phyloP scores from a whole-genome alignment of 495 filamentous ascomycete species.

The Penicillium macrosclerotiorum region DNA sequence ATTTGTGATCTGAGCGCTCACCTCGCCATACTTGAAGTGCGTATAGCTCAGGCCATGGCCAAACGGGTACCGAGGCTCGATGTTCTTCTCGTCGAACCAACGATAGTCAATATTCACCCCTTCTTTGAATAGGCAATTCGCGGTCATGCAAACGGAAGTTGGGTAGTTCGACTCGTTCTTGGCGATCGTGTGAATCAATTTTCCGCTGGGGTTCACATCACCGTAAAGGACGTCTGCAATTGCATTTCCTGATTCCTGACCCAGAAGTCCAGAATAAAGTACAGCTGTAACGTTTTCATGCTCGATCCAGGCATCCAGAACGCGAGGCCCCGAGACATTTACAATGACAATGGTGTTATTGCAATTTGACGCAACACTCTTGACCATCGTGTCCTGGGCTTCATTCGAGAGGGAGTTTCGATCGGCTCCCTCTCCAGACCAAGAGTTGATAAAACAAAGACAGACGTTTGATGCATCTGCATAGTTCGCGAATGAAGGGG shows the following conservation, averaged over 20 bases:
- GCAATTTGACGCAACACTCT: constrained; percentile 54
- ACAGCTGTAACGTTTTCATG: constrained; percentile 68
- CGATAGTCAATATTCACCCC: constrained; percentile 57
- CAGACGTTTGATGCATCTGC: constrained; percentile 61
- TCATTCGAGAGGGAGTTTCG: constrained; percentile 48
- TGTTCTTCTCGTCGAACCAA: constrained; percentile 54
- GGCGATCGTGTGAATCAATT: constrained; percentile 75
- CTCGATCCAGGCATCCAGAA: constrained; percentile 43
- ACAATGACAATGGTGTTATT: constrained; percentile 66
- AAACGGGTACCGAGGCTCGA: constrained; percentile 63
- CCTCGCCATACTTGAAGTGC: constrained; percentile 48
- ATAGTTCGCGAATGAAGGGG: constrained; percentile 14
- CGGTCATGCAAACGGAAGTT: constrained; percentile 14
- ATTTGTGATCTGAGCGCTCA: neutral
- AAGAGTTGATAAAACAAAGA: constrained; percentile 56
- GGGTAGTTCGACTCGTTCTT: constrained; percentile 66
- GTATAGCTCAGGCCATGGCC: constrained; percentile 68
- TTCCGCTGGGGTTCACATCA: constrained; percentile 41
- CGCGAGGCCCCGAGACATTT: constrained; percentile 33
- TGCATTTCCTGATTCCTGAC: constrained; percentile 78
- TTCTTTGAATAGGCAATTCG: constrained; percentile 49
- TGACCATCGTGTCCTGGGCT: constrained; percentile 53
- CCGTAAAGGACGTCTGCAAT: constrained; percentile 75
- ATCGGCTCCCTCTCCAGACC: constrained; percentile 58
- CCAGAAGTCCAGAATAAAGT: constrained; percentile 72